Evolutionary conservation across 2,329 filamentous ascomycete species (phyloP).

Genomic region (Neopestalotiopsis clavispora): DNA sequence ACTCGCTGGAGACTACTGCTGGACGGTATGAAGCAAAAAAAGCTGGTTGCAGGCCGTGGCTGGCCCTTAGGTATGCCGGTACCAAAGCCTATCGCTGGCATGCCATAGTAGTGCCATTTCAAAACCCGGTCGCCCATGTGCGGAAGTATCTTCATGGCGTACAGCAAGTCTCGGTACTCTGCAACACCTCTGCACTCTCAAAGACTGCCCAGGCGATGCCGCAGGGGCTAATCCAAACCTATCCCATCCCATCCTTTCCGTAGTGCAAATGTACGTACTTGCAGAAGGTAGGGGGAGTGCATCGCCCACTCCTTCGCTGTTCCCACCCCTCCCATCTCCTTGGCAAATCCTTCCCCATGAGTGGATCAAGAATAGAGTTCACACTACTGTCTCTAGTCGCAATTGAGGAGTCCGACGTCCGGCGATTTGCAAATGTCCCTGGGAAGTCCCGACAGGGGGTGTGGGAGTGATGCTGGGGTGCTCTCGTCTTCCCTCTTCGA

Average conservation of each 20-base stretch:
- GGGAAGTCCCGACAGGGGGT: constrained; percentile 18
- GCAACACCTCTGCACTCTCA: not conserved
- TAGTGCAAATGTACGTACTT: not conserved
- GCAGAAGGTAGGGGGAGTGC: not conserved
- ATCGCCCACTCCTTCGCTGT: not conserved
- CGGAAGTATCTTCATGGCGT: constrained; percentile 6
- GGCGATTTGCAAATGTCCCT: constrained; percentile 16
- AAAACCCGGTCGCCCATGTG: constrained; percentile 15
- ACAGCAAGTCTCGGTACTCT: constrained; percentile 9
- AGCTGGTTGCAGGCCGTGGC: not conserved
- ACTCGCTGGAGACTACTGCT: too few relatives aligned
- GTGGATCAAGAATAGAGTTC: constrained; percentile 20
- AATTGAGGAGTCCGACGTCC: constrained; percentile 17
- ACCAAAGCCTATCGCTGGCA: constrained; percentile 11
- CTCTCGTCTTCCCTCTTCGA: not conserved
- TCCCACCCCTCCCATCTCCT: not conserved
- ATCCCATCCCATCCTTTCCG: not conserved
- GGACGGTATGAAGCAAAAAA: not conserved
- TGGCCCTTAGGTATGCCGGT: constrained; percentile 8
- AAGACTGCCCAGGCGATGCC: not conserved
- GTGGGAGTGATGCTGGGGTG: not conserved
- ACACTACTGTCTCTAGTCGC: constrained; percentile 18
- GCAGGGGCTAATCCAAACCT: not conserved
- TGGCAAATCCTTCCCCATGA: not conserved
- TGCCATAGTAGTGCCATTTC: not conserved